These are phyloP conservation scores for Botrytis deweyae DNA, from an alignment of 2,329 filamentous ascomycete genomes.

Conservation along the genomic window DNA sequence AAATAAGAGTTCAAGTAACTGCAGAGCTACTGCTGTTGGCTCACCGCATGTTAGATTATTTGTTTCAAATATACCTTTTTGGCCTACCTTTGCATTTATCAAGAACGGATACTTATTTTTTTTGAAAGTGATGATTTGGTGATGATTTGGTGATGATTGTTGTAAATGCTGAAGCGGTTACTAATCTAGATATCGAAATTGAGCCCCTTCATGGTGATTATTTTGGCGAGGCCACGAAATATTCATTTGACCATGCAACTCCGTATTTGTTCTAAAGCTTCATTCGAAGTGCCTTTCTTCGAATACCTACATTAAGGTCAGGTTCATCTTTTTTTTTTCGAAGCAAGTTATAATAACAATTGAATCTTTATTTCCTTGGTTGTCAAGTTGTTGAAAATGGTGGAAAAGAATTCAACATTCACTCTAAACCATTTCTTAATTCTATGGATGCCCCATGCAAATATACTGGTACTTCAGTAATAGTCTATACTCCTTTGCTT, in stretches of 20 bases:
- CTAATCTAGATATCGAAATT: not conserved
- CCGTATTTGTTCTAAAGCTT: rapidly evolving
- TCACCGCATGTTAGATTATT: not conserved
- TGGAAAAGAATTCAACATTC: not conserved
- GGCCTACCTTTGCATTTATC: not conserved
- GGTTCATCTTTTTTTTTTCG: not conserved
- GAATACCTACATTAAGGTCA: not conserved
- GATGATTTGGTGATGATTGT: not conserved
- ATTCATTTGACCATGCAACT: not conserved
- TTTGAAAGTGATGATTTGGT: not conserved
- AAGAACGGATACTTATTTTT: not conserved
- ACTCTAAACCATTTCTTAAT: not conserved
- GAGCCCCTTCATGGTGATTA: not conserved
- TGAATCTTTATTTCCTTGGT: not conserved
- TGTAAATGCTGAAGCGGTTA: not conserved
- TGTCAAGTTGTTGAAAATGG: not conserved
- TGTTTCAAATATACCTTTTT: not conserved
- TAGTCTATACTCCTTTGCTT: not conserved
- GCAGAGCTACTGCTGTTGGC: not conserved
- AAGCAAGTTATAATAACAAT: not conserved
- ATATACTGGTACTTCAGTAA: not conserved
- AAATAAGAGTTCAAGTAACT: not conserved
- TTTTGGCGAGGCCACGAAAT: not conserved
- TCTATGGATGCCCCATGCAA: not conserved
- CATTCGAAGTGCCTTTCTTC: not conserved